Evolutionary conservation across 257 asterid species (phyloP).

Genomic region (Plantago major): DNA sequence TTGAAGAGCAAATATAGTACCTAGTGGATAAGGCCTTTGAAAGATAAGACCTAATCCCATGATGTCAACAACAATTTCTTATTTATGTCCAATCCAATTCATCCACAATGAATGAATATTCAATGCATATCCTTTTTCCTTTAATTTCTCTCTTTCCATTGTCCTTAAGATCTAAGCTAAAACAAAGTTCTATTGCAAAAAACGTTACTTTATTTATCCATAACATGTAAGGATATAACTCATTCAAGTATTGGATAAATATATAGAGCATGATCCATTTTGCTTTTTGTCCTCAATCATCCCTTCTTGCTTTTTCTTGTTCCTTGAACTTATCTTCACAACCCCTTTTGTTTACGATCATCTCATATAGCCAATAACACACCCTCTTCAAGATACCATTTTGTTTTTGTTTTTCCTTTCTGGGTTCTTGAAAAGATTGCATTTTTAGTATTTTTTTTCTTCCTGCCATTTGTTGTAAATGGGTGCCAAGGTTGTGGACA

Average conservation of each 20-base stretch:
- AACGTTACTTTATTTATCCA: too few species aligned
- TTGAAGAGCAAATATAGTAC: neutral
- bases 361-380: neutral
- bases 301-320: too few species aligned
- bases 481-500: slow-evolving; percentile 40
- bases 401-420: neutral
- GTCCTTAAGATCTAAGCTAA: slow-evolving; percentile 31
- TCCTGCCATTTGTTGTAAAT: slow-evolving; percentile 11
- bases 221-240: too few species aligned
- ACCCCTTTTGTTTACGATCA: too few species aligned
- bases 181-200: neutral
- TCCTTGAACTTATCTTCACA: too few species aligned
- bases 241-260: too few species aligned
- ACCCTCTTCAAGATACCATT: slow-evolving; percentile 13
- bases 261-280: too few species aligned
- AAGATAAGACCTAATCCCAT: slow-evolving; percentile 67
- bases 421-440: slow-evolving; percentile 1
- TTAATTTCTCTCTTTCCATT: slow-evolving; percentile 14
- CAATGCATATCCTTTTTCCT: slow-evolving; percentile 22
- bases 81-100: neutral
- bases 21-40: slow-evolving; percentile 44
- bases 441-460: neutral
- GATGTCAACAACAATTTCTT: slow-evolving; percentile 20
- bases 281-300: neutral
- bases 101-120: slow-evolving; percentile 43